Evolutionary conservation across 2,329 filamentous ascomycete species (phyloP).

Genomic region (Verruconis gallopava): DNA sequence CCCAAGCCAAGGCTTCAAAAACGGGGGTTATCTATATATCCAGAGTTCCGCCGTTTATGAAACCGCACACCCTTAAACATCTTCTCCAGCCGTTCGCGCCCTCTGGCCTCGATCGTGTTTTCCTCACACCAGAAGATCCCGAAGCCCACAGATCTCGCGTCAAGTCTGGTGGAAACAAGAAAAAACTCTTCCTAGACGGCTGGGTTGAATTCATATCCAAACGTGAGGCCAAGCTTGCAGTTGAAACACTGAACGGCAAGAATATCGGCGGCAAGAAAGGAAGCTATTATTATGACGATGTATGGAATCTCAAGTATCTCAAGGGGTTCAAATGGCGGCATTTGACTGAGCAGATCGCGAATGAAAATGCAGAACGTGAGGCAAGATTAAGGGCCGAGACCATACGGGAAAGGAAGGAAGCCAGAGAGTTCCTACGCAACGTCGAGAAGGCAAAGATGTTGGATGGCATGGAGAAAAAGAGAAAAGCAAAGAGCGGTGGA

Average conservation of each 20-base stretch:
- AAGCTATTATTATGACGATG: constrained; percentile 70
- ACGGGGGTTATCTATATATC: constrained; percentile 77
- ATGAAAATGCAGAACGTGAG: constrained; percentile 67
- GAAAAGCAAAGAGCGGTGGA: constrained; percentile 40
- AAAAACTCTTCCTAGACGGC: constrained; percentile 67
- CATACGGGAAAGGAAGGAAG: constrained; percentile 60
- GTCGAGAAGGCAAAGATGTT: constrained; percentile 70
- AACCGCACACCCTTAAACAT: constrained; percentile 61
- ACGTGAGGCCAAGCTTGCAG: constrained; percentile 62
- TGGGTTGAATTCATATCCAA: constrained; percentile 77
- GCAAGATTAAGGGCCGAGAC: constrained; percentile 69
- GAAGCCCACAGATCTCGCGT: constrained; percentile 53
- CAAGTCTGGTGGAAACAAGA: constrained; percentile 67
- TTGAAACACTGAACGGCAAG: constrained; percentile 62
- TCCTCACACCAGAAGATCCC: constrained; percentile 65
- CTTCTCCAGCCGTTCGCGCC: constrained; percentile 63
- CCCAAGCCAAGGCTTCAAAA: constrained; percentile 52
- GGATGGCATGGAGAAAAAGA: constrained; percentile 49
- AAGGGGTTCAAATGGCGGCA: constrained; percentile 71
- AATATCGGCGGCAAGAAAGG: constrained; percentile 77
- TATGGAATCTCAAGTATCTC: constrained; percentile 75
- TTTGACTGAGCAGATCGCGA: constrained; percentile 61
- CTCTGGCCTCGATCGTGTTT: constrained; percentile 55
- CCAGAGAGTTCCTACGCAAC: constrained; percentile 68
- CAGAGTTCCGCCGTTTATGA: constrained; percentile 80